Evolutionary conservation across 148 eudicot genomes (phyloP), one percentile per base, ranked within the genome.

Genomic region (Salicornia ramosissima): DNA sequence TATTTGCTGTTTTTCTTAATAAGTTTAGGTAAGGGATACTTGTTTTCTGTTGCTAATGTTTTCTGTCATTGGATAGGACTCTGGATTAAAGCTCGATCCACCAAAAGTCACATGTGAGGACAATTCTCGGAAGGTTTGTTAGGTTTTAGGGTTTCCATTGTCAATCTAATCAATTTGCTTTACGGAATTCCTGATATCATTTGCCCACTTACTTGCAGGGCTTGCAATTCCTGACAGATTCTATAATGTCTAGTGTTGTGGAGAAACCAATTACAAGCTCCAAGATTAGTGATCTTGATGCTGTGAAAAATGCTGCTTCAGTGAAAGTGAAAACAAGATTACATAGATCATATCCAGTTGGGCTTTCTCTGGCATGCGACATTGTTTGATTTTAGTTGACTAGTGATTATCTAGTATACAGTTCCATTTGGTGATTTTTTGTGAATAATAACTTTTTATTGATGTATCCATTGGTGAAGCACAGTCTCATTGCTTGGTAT

Each of bases 311-410:
- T 40, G 78, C 61, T 33, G 21, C 83, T 14, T 36, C 79, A 3
- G 51, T 67, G 15, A 88, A 82, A 85, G 51, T 69, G 18, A 88
- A 84, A 84, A 78, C 86, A 75, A 88, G 88, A 75, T 73, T 91
- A 62, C 88, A 85, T 76, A 67, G 97, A 63, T 83, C 95, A 62
- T 85, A 72, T 68, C 90, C 95, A 16, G 83, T 78, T 63, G 91
- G 97, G 60, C n/a, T 88, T 66, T 85, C 97, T 72, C 71, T 82
- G 30, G 81, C 85, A 21, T 51, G 72, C 39, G 83, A 73, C 52
- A 57, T 88, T 34, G 55, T 82, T 60, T 64, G 86, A n/a, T n/a
- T n/a, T n/a, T n/a, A 68, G 72, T 74, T 81, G 78, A 78, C 64
- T n/a, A n/a, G n/a, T n/a, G n/a, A n/a, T n/a, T n/a, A n/a, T n/a